Conservation (phyloP, 2,329 filamentous ascomycete species). For the Colletotrichum phormii region DNA sequence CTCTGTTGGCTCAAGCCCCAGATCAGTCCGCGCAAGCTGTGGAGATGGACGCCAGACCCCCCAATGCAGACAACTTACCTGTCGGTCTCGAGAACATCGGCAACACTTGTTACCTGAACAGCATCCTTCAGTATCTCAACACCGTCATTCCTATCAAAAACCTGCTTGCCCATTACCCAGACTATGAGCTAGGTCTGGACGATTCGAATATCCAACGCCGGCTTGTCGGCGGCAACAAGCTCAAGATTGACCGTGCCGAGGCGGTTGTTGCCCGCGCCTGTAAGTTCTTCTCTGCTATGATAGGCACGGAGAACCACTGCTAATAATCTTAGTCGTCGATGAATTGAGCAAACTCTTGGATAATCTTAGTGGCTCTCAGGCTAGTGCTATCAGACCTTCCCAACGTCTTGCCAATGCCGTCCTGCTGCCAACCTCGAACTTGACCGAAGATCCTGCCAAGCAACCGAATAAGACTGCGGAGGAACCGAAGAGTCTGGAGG, state of each 20-base stretch:
- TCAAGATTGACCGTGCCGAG: slow-evolving; percentile 64
- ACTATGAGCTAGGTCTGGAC: slow-evolving; percentile 75
- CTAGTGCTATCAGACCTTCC: slow-evolving; percentile 74
- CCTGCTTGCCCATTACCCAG: slow-evolving; percentile 81
- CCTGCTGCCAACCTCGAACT: slow-evolving; percentile 66
- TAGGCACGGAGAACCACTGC: slow-evolving; percentile 51
- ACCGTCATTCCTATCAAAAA: slow-evolving; percentile 85
- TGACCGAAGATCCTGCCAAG: neutral
- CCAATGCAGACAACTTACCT: slow-evolving; percentile 64
- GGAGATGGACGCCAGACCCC: neutral
- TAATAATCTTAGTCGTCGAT: slow-evolving; percentile 71
- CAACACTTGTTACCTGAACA: slow-evolving; percentile 98
- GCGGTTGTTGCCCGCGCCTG: slow-evolving; percentile 78
- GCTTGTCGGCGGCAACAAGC: slow-evolving; percentile 76
- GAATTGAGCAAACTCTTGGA: slow-evolving; percentile 79
- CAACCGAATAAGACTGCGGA: neutral
- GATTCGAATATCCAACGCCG: slow-evolving; percentile 73
- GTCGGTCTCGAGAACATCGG: slow-evolving; percentile 93
- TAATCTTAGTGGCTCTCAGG: slow-evolving; percentile 73
- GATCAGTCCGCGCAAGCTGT: slow-evolving; percentile 1
- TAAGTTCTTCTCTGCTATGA: slow-evolving; percentile 59
- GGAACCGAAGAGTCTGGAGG: slow-evolving; percentile 27
- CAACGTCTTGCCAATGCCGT: slow-evolving; percentile 85
- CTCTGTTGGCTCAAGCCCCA: neutral
- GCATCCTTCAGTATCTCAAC: slow-evolving; percentile 94